These are phyloP conservation scores for Francoa sonchifolia DNA, from an alignment of 441 rosid genomes.

Conservation along the genomic window DNA sequence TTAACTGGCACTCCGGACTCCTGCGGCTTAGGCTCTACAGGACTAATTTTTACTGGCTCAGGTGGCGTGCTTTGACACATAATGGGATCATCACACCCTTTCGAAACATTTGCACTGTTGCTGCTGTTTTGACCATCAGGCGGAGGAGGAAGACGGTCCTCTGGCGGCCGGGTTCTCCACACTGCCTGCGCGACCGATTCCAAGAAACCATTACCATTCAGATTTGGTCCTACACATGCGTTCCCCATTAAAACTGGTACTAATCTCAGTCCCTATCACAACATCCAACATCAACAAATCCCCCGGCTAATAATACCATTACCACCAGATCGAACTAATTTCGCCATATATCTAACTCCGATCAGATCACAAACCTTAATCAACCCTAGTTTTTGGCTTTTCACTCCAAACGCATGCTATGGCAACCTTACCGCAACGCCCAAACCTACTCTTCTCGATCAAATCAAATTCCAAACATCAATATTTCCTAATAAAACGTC, in stretches of 20 bases:
- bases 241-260: constrained; percentile 58
- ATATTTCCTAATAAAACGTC: too few relatives aligned
- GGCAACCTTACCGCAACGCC: too few relatives aligned
- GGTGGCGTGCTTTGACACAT: constrained; percentile 50
- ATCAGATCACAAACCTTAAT: too few relatives aligned
- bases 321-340: neutral
- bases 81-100: constrained; percentile 14
- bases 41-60: constrained; percentile 35
- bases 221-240: constrained; percentile 68
- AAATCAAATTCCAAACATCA: too few relatives aligned
- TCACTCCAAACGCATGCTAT: too few relatives aligned
- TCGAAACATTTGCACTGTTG: constrained; percentile 14
- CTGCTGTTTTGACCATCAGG: constrained; percentile 19
- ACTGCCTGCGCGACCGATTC: constrained; percentile 63
- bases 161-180: constrained; percentile 48
- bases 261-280: constrained; percentile 21
- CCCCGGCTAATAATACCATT: neutral
- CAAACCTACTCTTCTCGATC: too few relatives aligned
- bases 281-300: constrained; percentile 6
- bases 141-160: constrained; percentile 39
- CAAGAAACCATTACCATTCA: constrained; percentile 50
- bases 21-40: constrained; percentile 10
- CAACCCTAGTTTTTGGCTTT: too few relatives aligned
- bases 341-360: too few relatives aligned
- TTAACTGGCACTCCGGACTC: constrained; percentile 10